These are phyloP conservation scores for Fraxinus excelsior DNA, from an alignment of 257 asterid species.

Conservation along the genomic window DNA sequence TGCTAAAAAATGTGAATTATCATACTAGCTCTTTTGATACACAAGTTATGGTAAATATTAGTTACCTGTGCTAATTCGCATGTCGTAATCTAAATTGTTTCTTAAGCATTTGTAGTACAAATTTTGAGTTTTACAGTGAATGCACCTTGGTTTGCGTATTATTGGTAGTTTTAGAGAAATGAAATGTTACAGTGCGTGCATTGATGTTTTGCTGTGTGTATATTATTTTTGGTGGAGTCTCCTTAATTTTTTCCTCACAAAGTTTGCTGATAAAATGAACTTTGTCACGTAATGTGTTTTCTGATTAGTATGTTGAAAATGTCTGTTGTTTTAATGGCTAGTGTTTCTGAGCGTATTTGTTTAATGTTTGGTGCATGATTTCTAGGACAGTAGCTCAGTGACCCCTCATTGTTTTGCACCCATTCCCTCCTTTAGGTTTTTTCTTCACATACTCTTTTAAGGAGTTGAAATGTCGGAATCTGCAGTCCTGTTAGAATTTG, in stretches of 20 bases:
- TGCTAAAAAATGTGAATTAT: background rate
- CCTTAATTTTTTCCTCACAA: background rate
- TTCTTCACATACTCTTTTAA: background rate
- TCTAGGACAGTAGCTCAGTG: background rate
- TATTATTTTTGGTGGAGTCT: background rate
- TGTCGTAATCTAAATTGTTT: background rate
- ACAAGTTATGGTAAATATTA: background rate
- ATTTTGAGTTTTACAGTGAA: background rate
- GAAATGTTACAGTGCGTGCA: background rate
- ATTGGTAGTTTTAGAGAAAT: no score
- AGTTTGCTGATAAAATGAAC: background rate
- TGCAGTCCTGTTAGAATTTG: background rate
- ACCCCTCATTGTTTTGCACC: background rate
- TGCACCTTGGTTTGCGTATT: no score
- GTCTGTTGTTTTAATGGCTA: background rate
- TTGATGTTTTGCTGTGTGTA: background rate
- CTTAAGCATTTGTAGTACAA: background rate
- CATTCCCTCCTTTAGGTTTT: background rate
- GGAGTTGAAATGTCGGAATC: background rate
- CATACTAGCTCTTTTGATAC: background rate
- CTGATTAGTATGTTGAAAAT: background rate
- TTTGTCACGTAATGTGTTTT: background rate
- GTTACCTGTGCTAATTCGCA: slow-evolving; percentile 2
- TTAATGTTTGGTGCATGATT: background rate
- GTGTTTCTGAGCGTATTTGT: background rate